A percentile compares a stretch with the other conserved stretches of the same genome.
Conservation (phyloP, 495 filamentous ascomycete species). For the Astrothelium macrocarpum region DNA sequence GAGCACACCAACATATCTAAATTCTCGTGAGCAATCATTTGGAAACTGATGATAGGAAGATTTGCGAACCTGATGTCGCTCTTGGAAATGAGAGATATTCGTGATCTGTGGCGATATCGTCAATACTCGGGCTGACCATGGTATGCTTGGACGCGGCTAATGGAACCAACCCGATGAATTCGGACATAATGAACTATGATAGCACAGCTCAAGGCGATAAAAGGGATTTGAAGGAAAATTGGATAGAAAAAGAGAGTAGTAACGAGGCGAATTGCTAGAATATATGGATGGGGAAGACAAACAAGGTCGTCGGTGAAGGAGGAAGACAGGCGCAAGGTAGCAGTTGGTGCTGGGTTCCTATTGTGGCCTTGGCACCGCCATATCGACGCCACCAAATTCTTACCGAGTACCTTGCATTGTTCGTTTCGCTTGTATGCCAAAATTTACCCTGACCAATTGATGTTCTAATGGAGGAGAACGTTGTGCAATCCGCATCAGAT, state of each 20-base stretch:
- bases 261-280: neutral
- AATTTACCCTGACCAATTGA: too few species aligned
- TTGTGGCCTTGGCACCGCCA: neutral
- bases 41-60: neutral
- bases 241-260: constrained; percentile 7
- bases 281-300: neutral
- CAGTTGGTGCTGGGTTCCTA: neutral
- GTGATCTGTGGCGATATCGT: constrained; percentile 41
- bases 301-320: constrained; percentile 6
- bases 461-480: neutral
- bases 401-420: too few species aligned
- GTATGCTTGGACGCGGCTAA: neutral
- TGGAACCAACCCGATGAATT: constrained; percentile 50
- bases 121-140: constrained; percentile 10
- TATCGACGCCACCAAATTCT: neutral
- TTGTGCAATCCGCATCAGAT: constrained; percentile 6
- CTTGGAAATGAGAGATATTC: constrained; percentile 87
- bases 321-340: neutral
- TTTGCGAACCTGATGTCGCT: constrained; percentile 76
- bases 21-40: neutral
- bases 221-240: neutral
- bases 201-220: constrained; percentile 6
- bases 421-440: too few species aligned
- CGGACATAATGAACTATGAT: constrained; percentile 40
- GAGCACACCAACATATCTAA: constrained; percentile 86